phyloP scores from a whole-genome alignment of 116 monocot genomes.

The Phalaenopsis hybrid region DNA sequence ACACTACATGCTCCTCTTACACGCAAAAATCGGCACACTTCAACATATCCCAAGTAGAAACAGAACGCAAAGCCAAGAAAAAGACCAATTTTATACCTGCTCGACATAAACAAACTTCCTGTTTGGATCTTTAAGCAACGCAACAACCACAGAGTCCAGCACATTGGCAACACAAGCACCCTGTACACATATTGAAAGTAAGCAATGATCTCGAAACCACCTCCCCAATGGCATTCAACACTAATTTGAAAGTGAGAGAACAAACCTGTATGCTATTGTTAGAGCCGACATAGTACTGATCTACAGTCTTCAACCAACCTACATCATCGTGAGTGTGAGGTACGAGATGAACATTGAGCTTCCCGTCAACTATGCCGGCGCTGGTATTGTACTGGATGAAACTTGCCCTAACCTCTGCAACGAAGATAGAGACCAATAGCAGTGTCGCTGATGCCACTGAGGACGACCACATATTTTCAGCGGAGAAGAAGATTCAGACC shows the following conservation, averaged over 20 bases:
- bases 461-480: constrained; percentile 2
- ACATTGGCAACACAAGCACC: constrained; percentile 77
- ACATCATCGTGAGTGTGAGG: constrained; percentile 77
- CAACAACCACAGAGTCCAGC: constrained; percentile 64
- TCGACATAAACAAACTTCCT: constrained; percentile 75
- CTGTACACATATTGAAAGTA: constrained; percentile 16
- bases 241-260: neutral
- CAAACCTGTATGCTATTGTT: constrained; percentile 63
- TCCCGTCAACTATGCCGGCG: constrained; percentile 44
- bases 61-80: neutral
- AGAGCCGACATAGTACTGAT: constrained; percentile 81
- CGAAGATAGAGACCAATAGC: neutral
- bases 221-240: neutral
- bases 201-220: neutral
- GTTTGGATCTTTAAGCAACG: constrained; percentile 44
- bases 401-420: constrained; percentile 1
- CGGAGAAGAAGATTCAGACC: neutral
- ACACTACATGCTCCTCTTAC: neutral
- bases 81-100: constrained; percentile 31
- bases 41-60: neutral
- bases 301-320: constrained; percentile 81
- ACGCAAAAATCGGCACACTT: neutral
- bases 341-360: constrained; percentile 77
- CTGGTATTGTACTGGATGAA: constrained; percentile 46
- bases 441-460: neutral